Conservation (phyloP, 805 yeast species). For the Yamadazyma paraphyllophila region DNA sequence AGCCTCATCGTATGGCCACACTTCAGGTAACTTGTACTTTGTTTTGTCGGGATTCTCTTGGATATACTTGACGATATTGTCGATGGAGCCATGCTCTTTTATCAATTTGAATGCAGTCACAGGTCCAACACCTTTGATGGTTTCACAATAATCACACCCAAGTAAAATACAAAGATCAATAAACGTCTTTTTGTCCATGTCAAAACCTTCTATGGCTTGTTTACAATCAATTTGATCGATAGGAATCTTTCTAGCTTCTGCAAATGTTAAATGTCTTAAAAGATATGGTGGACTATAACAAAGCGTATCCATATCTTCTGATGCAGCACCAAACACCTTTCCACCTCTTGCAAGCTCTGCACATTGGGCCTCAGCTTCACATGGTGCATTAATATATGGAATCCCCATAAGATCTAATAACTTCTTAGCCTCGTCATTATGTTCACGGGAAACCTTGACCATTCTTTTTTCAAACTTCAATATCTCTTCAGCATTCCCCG, state of each 20-base stretch:
- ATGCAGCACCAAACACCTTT: conserved; percentile 94
- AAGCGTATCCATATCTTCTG: conserved; percentile 98
- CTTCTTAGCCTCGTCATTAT: conserved; percentile 89
- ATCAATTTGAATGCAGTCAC: conserved; percentile 88
- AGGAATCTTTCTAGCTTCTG: conserved; percentile 92
- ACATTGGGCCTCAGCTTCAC: conserved; percentile 99
- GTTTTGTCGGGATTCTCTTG: conserved; percentile 51
- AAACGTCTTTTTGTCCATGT: conserved; percentile 68
- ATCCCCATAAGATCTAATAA: conserved; percentile 88
- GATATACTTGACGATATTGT: conserved; percentile 67
- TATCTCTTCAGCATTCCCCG: conserved; percentile 75
- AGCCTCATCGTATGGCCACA: conserved; percentile 91
- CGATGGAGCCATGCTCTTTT: conserved; percentile 79
- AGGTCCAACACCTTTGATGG: conserved; percentile 94
- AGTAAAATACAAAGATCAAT: conserved; percentile 88
- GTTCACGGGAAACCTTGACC: conserved; percentile 84
- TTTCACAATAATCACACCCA: conserved; percentile 97
- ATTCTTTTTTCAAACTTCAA: conserved; percentile 79
- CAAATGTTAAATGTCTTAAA: conserved; percentile 85
- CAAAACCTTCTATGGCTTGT: conserved; percentile 72
- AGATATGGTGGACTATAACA: conserved; percentile 86
- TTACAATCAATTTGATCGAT: conserved; percentile 75
- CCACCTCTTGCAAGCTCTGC: conserved; percentile 88
- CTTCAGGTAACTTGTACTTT: conserved; percentile 85
- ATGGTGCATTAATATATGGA: conserved; percentile 90